Conservation (phyloP, 371 early-diverging fungal species). For the Lichtheimia ramosa region DNA sequence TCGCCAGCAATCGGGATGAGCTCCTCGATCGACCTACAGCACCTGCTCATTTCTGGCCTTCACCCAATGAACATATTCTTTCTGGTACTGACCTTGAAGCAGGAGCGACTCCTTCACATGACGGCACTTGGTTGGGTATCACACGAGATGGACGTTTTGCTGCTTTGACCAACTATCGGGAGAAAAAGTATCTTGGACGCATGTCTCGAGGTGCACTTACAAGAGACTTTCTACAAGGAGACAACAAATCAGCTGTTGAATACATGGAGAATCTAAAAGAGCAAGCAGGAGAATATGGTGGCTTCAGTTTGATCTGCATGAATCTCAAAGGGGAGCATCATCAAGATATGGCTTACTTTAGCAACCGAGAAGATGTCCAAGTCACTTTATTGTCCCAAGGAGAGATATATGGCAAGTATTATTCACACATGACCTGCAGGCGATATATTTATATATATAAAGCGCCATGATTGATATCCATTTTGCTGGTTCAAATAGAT, state of each 20-base stretch:
- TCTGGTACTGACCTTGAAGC: constrained; percentile 44
- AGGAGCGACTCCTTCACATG: constrained; percentile 16
- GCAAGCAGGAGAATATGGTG: constrained; percentile 38
- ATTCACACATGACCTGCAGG: too few relatives aligned
- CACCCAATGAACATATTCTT: constrained; percentile 32
- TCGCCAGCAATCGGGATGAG: constrained; percentile 67
- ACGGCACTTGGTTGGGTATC: constrained; percentile 65
- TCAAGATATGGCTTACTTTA: constrained; percentile 30
- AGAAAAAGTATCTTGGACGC: constrained; percentile 36
- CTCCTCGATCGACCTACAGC: constrained; percentile 49
- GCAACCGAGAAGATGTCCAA: constrained; percentile 40
- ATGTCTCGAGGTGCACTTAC: constrained; percentile 56
- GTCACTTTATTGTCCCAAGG: constrained; percentile 18
- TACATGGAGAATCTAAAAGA: constrained; percentile 25
- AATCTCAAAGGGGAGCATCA: constrained; percentile 32
- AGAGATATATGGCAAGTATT: constrained; percentile 33
- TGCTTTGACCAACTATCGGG: constrained; percentile 61
- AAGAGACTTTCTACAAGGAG: constrained; percentile 34
- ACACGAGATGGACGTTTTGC: constrained; percentile 52
- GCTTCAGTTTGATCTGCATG: constrained; percentile 56
- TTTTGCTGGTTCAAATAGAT: too few relatives aligned
- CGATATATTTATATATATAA: too few relatives aligned
- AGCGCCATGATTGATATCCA: too few relatives aligned
- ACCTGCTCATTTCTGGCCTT: constrained; percentile 56
- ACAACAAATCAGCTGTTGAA: constrained; percentile 14